Evolutionary conservation across 352 stramenopile genomes (phyloP), one percentile per base, ranked within the genome.

Genomic region (Pythium brachiatum): DNA sequence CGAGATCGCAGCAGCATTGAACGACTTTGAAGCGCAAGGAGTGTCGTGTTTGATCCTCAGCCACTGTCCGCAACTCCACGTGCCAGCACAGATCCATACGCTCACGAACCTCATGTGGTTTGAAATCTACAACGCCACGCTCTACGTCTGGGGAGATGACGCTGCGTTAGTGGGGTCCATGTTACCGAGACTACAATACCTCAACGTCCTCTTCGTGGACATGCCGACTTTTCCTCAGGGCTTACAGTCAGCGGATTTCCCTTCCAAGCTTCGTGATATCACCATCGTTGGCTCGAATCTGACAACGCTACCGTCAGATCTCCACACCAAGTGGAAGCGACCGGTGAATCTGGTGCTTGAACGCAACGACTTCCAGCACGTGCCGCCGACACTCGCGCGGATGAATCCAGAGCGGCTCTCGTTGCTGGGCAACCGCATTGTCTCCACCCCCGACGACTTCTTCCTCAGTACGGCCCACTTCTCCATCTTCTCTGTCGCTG

Each of bases 51-150:
- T 72, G 38, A 58, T 68, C 21, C 54, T 72, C 15, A 53, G 18
- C 11, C 65, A 72, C 36, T 72, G 65, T 16, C 53, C 60, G 2
- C 5, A 13, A 32, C 50, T 72, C 13, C 8, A 57, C n/a, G 55
- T 72, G 18, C 55, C 65, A 2, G 12, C 38, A 15, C 26, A 29
- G 8, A 38, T 72, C 12, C 54, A 62, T 5, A 48, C 36, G n/a
- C 60, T 72, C 2, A 0, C 18, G 7, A 58, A 65, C 25, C 7
- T 72, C 0, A 29, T 72, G 7, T 20, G 39, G 1, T 32, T 72
- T 7, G 65, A 72, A 26, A 39, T 72, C n/a, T 57, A 25, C 31
- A 72, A 72, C 32, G 41, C 23, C 12, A 72, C 55, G 23, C 29
- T 72, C 31, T 11, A 15, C 1, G 7, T 18, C 23, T 68, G 62